Conservation (phyloP, 129 eudicot species). For the Kitagawia praeruptora region DNA sequence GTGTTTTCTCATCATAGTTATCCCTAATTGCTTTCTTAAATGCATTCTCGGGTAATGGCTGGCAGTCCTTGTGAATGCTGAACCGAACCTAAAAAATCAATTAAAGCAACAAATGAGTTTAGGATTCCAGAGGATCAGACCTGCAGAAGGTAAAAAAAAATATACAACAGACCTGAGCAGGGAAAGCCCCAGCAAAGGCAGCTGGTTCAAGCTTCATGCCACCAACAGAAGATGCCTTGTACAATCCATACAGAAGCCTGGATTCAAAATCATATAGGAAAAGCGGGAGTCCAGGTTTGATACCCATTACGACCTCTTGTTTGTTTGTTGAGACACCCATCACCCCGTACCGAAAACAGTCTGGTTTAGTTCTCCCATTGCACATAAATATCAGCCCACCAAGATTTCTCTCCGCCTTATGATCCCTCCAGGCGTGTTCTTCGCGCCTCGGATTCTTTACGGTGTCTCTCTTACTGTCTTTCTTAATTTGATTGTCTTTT, state of each 20-base stretch:
- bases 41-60: conserved; percentile 8
- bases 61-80: conserved; percentile 11
- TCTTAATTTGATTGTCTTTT: background rate
- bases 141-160: background rate
- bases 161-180: conserved; percentile 7
- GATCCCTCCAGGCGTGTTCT: background rate
- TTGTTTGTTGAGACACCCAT: conserved; percentile 1
- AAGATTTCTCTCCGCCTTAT: background rate
- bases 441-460: background rate
- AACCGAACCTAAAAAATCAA: conserved; percentile 3
- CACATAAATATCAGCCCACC: conserved; percentile 6
- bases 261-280: background rate
- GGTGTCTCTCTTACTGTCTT: background rate
- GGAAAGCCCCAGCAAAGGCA: conserved; percentile 9
- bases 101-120: background rate
- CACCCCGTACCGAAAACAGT: background rate
- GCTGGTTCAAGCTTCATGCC: conserved; percentile 12
- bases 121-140: background rate
- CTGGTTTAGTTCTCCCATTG: conserved; percentile 3
- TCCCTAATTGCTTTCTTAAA: conserved; percentile 12
- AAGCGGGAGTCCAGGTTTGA: conserved; percentile 2
- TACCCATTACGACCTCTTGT: conserved; percentile 1
- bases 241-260: conserved; percentile 6
- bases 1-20: background rate
- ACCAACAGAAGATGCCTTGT: conserved; percentile 11